These are phyloP conservation scores for Xylariaceae sp. DNA, from an alignment of 2,329 filamentous ascomycete genomes.

Conservation along the genomic window DNA sequence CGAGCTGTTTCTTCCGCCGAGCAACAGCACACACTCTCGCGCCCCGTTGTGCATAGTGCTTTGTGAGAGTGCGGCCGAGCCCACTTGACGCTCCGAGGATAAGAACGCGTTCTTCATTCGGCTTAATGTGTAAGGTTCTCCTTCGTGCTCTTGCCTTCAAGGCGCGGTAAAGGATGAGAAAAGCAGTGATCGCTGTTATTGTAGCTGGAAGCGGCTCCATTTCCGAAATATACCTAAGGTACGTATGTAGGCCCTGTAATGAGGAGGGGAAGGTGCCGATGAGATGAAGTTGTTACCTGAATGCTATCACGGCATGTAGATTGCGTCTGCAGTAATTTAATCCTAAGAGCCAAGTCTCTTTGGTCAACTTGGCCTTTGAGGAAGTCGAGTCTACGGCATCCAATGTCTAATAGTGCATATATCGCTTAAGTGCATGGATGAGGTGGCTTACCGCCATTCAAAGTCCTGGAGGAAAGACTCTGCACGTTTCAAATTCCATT, in stretches of 20 bases:
- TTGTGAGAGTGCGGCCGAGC: slow-evolving; percentile 29
- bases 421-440: too few relatives aligned
- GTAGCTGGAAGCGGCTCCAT: slow-evolving; percentile 4
- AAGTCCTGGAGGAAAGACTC: slow-evolving; percentile 11
- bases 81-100: slow-evolving; percentile 35
- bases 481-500: slow-evolving; percentile 6
- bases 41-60: slow-evolving; percentile 29
- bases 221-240: too few relatives aligned
- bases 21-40: slow-evolving; percentile 32
- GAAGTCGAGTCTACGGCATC: too few relatives aligned
- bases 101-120: slow-evolving; percentile 30
- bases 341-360: too few relatives aligned
- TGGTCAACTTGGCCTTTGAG: too few relatives aligned
- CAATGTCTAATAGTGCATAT: too few relatives aligned
- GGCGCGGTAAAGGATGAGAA: slow-evolving; percentile 14
- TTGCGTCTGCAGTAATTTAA: too few relatives aligned
- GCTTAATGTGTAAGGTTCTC: slow-evolving; percentile 11
- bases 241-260: too few relatives aligned
- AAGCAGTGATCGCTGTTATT: slow-evolving; percentile 10
- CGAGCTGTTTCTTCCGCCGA: slow-evolving; percentile 26
- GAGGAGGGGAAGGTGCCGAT: too few relatives aligned
- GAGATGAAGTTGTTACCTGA: too few relatives aligned
- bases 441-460: slow-evolving; percentile 1
- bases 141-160: slow-evolving; percentile 1
- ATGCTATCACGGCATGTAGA: too few relatives aligned